These are phyloP conservation scores for Leishmania lainsoni DNA, from an alignment of 208 protist genomes.

Conservation along the genomic window DNA sequence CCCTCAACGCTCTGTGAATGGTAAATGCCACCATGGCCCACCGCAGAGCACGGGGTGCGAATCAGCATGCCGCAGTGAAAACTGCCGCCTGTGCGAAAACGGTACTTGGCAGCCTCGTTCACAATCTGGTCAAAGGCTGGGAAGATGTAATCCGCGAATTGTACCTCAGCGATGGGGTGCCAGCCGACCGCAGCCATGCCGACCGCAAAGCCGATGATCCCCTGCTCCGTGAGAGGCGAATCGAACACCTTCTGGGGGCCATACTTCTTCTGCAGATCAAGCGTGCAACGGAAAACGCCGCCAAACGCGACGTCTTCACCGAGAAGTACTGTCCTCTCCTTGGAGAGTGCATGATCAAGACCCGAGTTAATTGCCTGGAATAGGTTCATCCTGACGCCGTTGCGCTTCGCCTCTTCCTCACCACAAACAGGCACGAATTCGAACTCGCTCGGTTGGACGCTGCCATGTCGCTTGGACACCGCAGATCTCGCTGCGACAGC, in stretches of 20 bases:
- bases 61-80: constrained; percentile 96
- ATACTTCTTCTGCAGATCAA: constrained; percentile 84
- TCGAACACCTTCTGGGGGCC: constrained; percentile 96
- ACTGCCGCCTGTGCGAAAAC: constrained; percentile 94
- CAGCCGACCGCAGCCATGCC: constrained; percentile 90
- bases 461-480: constrained; percentile 26
- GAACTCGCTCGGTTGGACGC: constrained; percentile 40
- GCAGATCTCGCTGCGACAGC: neutral
- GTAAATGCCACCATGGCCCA: constrained; percentile 98
- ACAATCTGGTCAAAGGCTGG: constrained; percentile 99
- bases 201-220: constrained; percentile 98
- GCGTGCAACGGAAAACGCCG: constrained; percentile 96
- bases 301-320: constrained; percentile 98
- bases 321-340: constrained; percentile 89
- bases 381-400: constrained; percentile 89
- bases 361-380: constrained; percentile 96
- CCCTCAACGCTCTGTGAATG: constrained; percentile 97
- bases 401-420: constrained; percentile 38
- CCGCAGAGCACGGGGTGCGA: constrained; percentile 94
- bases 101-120: constrained; percentile 99
- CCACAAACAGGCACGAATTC: constrained; percentile 32
- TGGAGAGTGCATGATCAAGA: constrained; percentile 91
- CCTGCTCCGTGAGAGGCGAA: constrained; percentile 97
- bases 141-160: constrained; percentile 99
- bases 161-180: constrained; percentile 97